Conservation (phyloP, 179 eudicot genomes). For the Beta macrorhiza region DNA sequence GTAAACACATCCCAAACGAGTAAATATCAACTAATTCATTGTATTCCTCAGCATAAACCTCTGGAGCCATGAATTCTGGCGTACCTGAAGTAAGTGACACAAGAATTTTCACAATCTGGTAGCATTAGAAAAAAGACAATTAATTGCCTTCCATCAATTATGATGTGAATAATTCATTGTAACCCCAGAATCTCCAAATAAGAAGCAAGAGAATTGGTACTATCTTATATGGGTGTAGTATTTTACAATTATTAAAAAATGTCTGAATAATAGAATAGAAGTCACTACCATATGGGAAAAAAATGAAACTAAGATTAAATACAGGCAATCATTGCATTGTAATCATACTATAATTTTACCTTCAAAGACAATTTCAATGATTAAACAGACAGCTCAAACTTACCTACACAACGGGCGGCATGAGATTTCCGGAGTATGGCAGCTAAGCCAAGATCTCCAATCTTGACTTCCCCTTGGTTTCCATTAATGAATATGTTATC, state of each 20-base stretch:
- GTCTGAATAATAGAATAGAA: conserved; percentile 9
- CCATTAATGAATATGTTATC: conserved; percentile 82
- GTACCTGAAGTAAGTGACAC: conserved; percentile 34
- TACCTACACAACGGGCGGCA: conserved; percentile 25
- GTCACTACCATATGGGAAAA: conserved; percentile 7
- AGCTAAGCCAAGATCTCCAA: conserved; percentile 88
- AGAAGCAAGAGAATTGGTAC: conserved; percentile 12
- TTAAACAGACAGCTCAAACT: conserved; percentile 27
- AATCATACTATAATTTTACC: conserved; percentile 1
- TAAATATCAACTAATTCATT: conserved; percentile 42
- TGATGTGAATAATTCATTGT: conserved; percentile 16
- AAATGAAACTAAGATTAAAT: conserved; percentile 19
- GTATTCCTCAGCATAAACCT: conserved; percentile 47
- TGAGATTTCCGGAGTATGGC: conserved; percentile 77
- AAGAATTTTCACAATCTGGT: background rate
- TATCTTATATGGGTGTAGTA: background rate
- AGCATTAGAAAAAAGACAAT: background rate
- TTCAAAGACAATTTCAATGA: background rate
- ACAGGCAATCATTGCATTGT: conserved; percentile 17
- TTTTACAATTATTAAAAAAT: conserved; percentile 6
- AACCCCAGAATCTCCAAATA: conserved; percentile 11
- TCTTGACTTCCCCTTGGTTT: conserved; percentile 81
- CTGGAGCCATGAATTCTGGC: conserved; percentile 57
- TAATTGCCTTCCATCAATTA: conserved; percentile 5
- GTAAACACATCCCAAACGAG: conserved; percentile 41